Evolutionary conservation across 1,139 yeast genomes (phyloP).

Genomic region (Suhomyces ambrosiae): DNA sequence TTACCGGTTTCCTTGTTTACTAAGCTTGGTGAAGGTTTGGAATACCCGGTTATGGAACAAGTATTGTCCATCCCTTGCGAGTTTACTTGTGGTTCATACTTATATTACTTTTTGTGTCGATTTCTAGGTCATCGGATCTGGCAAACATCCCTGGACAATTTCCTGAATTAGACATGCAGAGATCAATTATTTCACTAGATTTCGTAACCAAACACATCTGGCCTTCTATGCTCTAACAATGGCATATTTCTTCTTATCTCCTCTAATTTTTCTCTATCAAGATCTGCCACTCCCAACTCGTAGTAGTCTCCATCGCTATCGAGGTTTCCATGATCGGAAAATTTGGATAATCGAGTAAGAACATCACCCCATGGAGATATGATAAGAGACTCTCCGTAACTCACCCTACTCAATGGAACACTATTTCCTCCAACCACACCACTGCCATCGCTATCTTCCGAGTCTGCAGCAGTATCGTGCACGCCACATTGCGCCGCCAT

Average conservation of each 20-base stretch:
- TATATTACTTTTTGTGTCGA: background rate
- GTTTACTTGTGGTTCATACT: too few species aligned
- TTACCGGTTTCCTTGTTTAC: too few species aligned
- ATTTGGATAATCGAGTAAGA: conserved; percentile 54
- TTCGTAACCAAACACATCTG: conserved; percentile 51
- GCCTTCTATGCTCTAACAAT: conserved; percentile 66
- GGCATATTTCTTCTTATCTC: conserved; percentile 71
- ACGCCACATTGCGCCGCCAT: conserved; percentile 91
- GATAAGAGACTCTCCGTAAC: conserved; percentile 85
- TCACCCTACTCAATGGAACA: conserved; percentile 32
- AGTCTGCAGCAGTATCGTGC: conserved; percentile 53
- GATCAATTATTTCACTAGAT: too few species aligned
- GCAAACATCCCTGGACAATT: too few species aligned
- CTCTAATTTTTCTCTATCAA: conserved; percentile 55
- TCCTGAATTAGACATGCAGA: too few species aligned
- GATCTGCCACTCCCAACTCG: conserved; percentile 66
- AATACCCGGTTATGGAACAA: too few species aligned
- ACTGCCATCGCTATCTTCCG: conserved; percentile 28
- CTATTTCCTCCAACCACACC: background rate
- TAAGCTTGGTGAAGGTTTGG: too few species aligned
- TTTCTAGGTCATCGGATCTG: too few species aligned
- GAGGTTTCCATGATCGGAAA: conserved; percentile 29
- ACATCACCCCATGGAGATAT: conserved; percentile 92
- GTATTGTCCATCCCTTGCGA: too few species aligned
- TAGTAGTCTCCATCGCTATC: conserved; percentile 56